Base-by-base conservation (phyloP, 495 filamentous ascomycete genomes). In the Penicillium roqueforti region DNA sequence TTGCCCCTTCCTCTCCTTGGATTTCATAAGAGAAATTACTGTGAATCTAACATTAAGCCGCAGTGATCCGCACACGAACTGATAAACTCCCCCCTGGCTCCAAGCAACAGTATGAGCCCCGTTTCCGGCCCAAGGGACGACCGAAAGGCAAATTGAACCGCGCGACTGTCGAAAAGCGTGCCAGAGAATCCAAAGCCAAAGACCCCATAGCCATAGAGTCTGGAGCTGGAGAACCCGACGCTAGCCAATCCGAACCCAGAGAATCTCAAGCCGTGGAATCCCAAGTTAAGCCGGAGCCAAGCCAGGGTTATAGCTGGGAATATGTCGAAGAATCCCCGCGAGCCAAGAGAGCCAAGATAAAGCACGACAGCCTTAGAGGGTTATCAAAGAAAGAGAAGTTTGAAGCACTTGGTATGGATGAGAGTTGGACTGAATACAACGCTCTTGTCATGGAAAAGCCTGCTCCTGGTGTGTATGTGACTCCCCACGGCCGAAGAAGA, bases 381-480 rank as follows among this genome's bases (percentile, higher is more conserved):
- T 64, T 74, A 58, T 66, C 74, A 2, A 60, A 67, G 41, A 68
- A 66, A 29, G 72, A 76, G 45, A 68, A 59, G 25, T 62, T 76
- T 4, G 67, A 74, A 44, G 67, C 68, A n/a, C 59, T 75, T 36
- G 73, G 73, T 4, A 51, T 75, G 55, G 73, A 77, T 52, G 71
- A 73, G 40, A 66, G 59, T 4, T 77, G 71, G 70, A 75, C 73
- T 0, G 73, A 77, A 47, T 76, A 75, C 49, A 75, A 57, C n/a
- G 65, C 69, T 18, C 50, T 71, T 5, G 40, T 74, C 6, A 68
- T 75, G 44, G 71, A 76, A 10, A 67, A 69, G 6, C 60, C 69
- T n/a, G 55, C 28, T 19, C 65, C 79, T 34, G 80, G 80, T 8
- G 61, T 83, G 2, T 82, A 81, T 53, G 59, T 82, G 39, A 81